Conservation (phyloP, 2,329 filamentous ascomycete species). For the Ophiostoma sp. region DNA sequence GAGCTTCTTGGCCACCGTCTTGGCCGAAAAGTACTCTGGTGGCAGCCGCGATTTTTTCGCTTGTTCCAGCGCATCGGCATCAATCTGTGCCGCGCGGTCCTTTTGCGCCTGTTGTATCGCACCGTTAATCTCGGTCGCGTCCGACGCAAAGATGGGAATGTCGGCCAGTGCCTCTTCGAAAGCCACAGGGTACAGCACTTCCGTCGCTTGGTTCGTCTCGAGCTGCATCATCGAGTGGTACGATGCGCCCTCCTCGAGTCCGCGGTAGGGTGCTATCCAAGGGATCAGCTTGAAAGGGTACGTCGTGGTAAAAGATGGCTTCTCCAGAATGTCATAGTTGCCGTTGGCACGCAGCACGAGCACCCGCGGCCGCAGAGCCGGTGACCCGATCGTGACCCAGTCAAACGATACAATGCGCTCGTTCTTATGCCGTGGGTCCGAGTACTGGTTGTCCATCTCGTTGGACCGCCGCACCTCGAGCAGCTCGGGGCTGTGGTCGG, state of each 20-base stretch:
- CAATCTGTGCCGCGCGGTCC: constrained; percentile 33
- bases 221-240: constrained; percentile 61
- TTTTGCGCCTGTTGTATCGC: constrained; percentile 47
- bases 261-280: constrained; percentile 61
- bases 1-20: constrained; percentile 52
- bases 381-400: constrained; percentile 61
- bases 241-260: constrained; percentile 52
- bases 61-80: constrained; percentile 40
- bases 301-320: constrained; percentile 58
- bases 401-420: constrained; percentile 68
- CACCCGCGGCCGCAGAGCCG: constrained; percentile 57
- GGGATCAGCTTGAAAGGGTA: constrained; percentile 62
- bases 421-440: constrained; percentile 52
- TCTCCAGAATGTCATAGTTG: constrained; percentile 61
- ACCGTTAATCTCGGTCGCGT: constrained; percentile 46
- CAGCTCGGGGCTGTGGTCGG: constrained; percentile 56
- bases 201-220: constrained; percentile 53
- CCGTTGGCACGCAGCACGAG: constrained; percentile 62
- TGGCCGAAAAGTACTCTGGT: constrained; percentile 44
- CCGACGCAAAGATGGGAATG: constrained; percentile 57
- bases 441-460: constrained; percentile 62
- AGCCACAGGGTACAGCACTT: constrained; percentile 56
- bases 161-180: constrained; percentile 55
- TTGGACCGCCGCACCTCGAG: constrained; percentile 60
- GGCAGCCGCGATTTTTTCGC: constrained; percentile 41